Evolutionary conservation across 2,329 filamentous ascomycete genomes (phyloP), one percentile per base, ranked within the genome.

Genomic region (Neonectria faginata): DNA sequence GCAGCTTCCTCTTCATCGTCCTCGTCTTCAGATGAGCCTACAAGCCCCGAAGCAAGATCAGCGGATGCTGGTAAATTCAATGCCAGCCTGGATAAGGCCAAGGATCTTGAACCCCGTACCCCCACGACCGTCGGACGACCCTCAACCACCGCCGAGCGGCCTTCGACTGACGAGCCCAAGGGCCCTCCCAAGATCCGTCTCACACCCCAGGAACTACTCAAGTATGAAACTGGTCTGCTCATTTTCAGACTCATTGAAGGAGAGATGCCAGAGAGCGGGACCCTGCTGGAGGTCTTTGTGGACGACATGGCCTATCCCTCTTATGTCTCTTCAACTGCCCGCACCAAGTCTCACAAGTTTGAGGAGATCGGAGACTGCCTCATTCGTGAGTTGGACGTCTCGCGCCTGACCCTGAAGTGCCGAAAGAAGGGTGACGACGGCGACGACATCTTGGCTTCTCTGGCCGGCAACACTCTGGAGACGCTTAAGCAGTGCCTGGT

Each of bases 311-410:
- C 93, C 33, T 98, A 96, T 81, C 91, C 96, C 0, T 92, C 94
- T 0, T 98, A 97, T 77, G 85, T 88, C 2, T 97, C 94, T 11
- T 89, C 92, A 1, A 93, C 89, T 68, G 91, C 94, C 33, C 90
- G 88, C 74, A 86, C 85, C 44, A 91, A 85, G 71, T 82, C 85
- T 11, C 87, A 90, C 75, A 92, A 88, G 57, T 93, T 98, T 78
- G 92, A 96, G 71, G 96, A 99, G 80, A 94, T 94, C 74, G 94
- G 95, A 53, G 96, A 99, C 79, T 96, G 94, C 58, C 94, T 99
- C 80, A 92, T 99, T 65, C 93, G 96, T 66, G 96, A 99, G 79
- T 86, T 99, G n/a, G 97, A 99, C 69, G 94, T 97, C 73, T 99
- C 96, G 3, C 92, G 91, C 70, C 89, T 99, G 63, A 98, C 94